phyloP scores from a whole-genome alignment of 768 basidiomycete species.

The Leccinum rimulosum region DNA sequence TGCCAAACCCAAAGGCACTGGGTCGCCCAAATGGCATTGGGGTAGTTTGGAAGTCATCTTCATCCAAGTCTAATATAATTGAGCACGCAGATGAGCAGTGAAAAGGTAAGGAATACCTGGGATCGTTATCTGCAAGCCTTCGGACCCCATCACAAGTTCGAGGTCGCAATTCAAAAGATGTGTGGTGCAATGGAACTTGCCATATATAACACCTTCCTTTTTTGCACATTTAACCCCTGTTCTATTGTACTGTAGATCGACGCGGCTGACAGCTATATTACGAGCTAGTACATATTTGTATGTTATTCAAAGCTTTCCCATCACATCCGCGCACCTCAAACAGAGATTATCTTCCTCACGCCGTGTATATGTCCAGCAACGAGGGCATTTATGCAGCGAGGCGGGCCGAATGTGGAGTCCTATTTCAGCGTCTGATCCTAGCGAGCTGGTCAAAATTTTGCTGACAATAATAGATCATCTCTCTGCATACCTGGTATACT shows the following conservation, averaged over 20 bases:
- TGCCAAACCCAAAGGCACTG: slow-evolving; percentile 46
- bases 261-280: not conserved
- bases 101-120: slow-evolving; percentile 34
- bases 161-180: slow-evolving; percentile 3
- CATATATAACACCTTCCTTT: not conserved
- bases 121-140: slow-evolving; percentile 46
- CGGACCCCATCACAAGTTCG: slow-evolving; percentile 33
- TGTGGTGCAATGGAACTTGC: slow-evolving; percentile 4
- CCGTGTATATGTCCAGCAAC: slow-evolving; percentile 85
- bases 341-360: slow-evolving; percentile 54
- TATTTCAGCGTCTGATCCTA: slow-evolving; percentile 26
- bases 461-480: not conserved
- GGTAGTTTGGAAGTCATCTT: slow-evolving; percentile 64
- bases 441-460: not conserved
- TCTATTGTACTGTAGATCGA: not conserved
- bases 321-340: slow-evolving; percentile 49
- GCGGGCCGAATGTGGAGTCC: slow-evolving; percentile 63
- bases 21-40: slow-evolving; percentile 69
- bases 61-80: slow-evolving; percentile 67
- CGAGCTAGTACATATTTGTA: not conserved
- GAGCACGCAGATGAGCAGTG: not conserved
- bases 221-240: slow-evolving; percentile 17
- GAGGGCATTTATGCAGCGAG: slow-evolving; percentile 69
- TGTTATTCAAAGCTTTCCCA: slow-evolving; percentile 7
- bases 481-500: slow-evolving; percentile 43